Evolutionary conservation across 129 eudicot genomes (phyloP), one percentile per base, ranked within the genome.

Genomic region (Centrapalus pauciflorus): DNA sequence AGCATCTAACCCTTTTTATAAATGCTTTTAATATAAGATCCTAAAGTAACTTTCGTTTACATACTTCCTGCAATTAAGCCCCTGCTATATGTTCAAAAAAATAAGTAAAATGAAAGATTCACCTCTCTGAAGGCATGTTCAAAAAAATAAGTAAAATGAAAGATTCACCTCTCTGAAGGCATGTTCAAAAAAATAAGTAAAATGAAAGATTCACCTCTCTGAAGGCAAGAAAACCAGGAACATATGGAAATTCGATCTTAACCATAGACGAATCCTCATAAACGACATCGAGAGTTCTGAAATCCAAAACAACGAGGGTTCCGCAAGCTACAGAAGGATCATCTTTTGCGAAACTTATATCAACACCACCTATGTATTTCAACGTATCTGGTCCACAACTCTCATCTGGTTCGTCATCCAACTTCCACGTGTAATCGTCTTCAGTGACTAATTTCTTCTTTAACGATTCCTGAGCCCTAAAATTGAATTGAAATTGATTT

Each of bases 171-270:
- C n/a, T n/a, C n/a, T n/a, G n/a, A n/a, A n/a, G n/a, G n/a, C n/a
- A n/a, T n/a, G n/a, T n/a, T n/a, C n/a, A n/a, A n/a, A n/a, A n/a
- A n/a, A n/a, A n/a, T n/a, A 64, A 21, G 10, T 20, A 20, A 21
- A 64, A 27, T 0, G 7, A n/a, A 66, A 13, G 19, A 14, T 20
- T 27, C 2, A 87, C 97, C 95, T 93, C 98, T 80, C 98, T 84
- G 59, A 93, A 93, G 11, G 92, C 98, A 56, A 93, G 85, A 74
- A 93, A 93, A 0, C 98, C 98, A 64, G 98, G 81, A 71, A 93
- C 69, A 75, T 93, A 93, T 0, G 96, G 98, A 64, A 82, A 72
- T 32, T 74, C 55, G 32, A 93, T 85, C 71, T 43, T 62, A n/a
- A 82, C 84, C 16, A 84, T 33, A 59, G 64, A 38, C 23, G 52